These are phyloP conservation scores for Endothia cerciana DNA, from an alignment of 2,329 filamentous ascomycete species.

Conservation along the genomic window DNA sequence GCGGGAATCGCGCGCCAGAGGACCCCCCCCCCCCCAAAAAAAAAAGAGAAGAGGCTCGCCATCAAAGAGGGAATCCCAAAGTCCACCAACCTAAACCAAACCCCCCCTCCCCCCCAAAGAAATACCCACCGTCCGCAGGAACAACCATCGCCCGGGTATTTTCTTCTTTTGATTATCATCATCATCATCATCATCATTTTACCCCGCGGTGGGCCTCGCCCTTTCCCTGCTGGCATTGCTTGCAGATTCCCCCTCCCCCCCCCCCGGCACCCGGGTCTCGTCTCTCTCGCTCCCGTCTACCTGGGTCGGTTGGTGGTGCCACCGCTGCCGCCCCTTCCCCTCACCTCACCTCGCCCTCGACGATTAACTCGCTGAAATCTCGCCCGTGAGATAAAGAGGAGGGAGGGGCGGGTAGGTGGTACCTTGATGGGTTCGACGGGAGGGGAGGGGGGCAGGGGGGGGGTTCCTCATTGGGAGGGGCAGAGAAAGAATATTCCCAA, in stretches of 20 bases:
- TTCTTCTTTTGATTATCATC: no score
- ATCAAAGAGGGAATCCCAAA: neutral
- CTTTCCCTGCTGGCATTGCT: neutral
- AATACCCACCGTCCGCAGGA: neutral
- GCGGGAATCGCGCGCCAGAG: constrained; percentile 5
- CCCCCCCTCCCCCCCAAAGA: neutral
- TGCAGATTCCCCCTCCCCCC: neutral
- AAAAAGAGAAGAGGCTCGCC: neutral
- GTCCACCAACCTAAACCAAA: no score
- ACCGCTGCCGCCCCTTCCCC: neutral
- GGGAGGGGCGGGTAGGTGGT: neutral
- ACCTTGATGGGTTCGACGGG: no score
- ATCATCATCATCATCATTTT: neutral
- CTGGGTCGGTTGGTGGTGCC: neutral
- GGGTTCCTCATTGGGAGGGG: no score
- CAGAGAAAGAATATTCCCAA: no score
- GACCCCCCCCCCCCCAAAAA: no score
- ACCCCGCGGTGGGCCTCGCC: constrained; percentile 6
- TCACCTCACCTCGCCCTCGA: neutral
- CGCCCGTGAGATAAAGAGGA: neutral
- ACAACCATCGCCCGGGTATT: neutral
- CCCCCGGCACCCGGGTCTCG: neutral
- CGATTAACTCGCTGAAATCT: neutral
- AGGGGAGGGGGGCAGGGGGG: no score
- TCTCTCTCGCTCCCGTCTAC: neutral